Evolutionary conservation across 2,329 filamentous ascomycete genomes (phyloP), one percentile per base, ranked within the genome.

Genomic region (Colletotrichum ledebouriae): DNA sequence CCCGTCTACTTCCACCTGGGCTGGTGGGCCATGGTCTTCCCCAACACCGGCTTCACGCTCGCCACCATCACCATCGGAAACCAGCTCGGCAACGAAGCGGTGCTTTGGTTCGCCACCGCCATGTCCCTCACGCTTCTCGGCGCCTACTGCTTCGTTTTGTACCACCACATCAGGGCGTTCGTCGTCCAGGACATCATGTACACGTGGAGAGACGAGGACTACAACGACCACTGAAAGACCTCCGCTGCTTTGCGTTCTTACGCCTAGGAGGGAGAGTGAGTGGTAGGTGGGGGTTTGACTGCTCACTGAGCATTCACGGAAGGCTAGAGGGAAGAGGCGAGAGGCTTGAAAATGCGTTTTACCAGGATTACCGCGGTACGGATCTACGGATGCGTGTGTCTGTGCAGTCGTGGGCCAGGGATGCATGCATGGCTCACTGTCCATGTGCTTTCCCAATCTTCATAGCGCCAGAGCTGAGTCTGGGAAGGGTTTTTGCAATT

Each of bases 21-120:
- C 1, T 90, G 87, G 87, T 91, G 87, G 85, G 87, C 88, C 0
- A 84, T 87, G 76, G 85, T 89, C 10, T 89, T 89, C 76, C 87
- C 87, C 52, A 89, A 89, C 75, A 86, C 84, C 0, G 87, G 87
- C 4, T 89, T 89, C 73, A 84, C 84, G 4, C 78, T 89, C 53
- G 84, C 84, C 2, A 88, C 86, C 0, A 87, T 88, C 57, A 78
- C 83, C 6, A 84, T 89, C 22, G 85, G 82, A 1, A 82, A 82
- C 4, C 81, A 82, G 41, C 78, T 89, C 7, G 73, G 77, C 55
- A 86, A 80, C 71, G 74, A 81, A 0, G 75, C 76, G 0, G 79
- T 88, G 3, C 72, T 80, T 37, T 87, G 85, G 79, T 77, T 87
- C 2, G 79, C 79, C 0, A 85, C 81, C 0, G 86, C 74, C 0